Evolutionary conservation across 345 rosid species (phyloP).

Genomic region (Lepidium didymum): DNA sequence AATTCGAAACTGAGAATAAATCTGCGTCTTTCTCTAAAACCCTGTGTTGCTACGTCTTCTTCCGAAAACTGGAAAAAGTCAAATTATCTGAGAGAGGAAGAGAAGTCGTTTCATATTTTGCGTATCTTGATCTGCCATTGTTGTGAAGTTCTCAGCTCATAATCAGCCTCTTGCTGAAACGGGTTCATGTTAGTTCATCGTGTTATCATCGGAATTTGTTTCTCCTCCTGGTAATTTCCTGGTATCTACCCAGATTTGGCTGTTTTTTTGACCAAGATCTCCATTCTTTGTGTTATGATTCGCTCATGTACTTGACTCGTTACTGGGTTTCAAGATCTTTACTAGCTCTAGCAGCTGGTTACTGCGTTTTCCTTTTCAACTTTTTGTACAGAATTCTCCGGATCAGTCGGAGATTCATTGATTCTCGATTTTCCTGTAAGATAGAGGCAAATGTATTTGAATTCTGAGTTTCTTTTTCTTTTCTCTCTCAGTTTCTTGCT

Average conservation of each 20-base stretch:
- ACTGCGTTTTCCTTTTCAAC: neutral
- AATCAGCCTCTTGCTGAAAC: constrained; percentile 23
- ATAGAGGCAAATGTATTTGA: constrained; percentile 15
- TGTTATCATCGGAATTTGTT: neutral
- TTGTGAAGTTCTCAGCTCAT: neutral
- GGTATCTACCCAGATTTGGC: constrained; percentile 3
- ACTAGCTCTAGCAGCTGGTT: neutral
- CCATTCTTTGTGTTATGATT: neutral
- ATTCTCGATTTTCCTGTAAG: neutral
- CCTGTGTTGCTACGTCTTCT: neutral
- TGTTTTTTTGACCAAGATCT: constrained; percentile 14
- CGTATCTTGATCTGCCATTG: constrained; percentile 26
- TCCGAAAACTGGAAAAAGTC: neutral
- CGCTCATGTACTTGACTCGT: neutral
- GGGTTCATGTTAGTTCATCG: neutral
- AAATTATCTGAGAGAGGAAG: neutral
- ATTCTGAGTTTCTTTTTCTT: neutral
- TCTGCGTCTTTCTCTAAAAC: constrained; percentile 8
- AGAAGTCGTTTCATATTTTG: constrained; percentile 1
- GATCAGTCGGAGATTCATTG: constrained; percentile 6
- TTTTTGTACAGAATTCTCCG: neutral
- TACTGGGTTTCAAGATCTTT: constrained; percentile 7
- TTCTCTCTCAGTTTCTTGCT: neutral
- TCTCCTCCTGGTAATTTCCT: constrained; percentile 7
- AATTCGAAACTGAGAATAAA: neutral